phyloP scores from a whole-genome alignment of 2,329 filamentous ascomycete species.

The Trichoderma gracile region DNA sequence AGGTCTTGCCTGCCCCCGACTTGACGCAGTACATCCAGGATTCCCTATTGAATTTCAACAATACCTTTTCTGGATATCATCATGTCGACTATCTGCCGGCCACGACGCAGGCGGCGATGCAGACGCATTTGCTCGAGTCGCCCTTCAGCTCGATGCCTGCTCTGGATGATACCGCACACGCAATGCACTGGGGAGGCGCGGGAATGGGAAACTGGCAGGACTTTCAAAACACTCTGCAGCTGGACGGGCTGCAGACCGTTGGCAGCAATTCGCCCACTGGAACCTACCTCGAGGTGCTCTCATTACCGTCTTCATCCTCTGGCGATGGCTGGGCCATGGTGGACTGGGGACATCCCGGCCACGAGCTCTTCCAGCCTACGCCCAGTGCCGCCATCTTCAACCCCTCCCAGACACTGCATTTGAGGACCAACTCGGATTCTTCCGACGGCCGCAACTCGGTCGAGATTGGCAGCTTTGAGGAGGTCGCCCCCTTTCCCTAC shows the following conservation, averaged over 20 bases:
- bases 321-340: constrained; percentile 87
- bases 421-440: constrained; percentile 83
- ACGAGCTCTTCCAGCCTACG: constrained; percentile 58
- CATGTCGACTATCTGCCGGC: constrained; percentile 62
- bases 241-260: constrained; percentile 49
- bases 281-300: constrained; percentile 79
- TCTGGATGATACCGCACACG: constrained; percentile 56
- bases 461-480: constrained; percentile 78
- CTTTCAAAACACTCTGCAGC: constrained; percentile 63
- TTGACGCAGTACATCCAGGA: constrained; percentile 59
- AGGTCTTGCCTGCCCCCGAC: constrained; percentile 45
- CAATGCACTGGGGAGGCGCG: constrained; percentile 59
- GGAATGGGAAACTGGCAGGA: constrained; percentile 78
- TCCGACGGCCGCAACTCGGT: constrained; percentile 69
- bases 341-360: constrained; percentile 69
- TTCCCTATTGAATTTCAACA: constrained; percentile 56
- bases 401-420: constrained; percentile 84
- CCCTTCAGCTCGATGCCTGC: constrained; percentile 61
- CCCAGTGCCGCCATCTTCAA: constrained; percentile 78
- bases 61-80: constrained; percentile 55
- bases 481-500: constrained; percentile 68
- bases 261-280: constrained; percentile 50
- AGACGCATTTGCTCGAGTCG: constrained; percentile 63
- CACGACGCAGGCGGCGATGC: constrained; percentile 64
- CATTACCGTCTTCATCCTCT: constrained; percentile 74